Evolutionary conservation across 2,329 filamentous ascomycete species (phyloP).

Genomic region (Immersiporthe knoxdaviesiana): DNA sequence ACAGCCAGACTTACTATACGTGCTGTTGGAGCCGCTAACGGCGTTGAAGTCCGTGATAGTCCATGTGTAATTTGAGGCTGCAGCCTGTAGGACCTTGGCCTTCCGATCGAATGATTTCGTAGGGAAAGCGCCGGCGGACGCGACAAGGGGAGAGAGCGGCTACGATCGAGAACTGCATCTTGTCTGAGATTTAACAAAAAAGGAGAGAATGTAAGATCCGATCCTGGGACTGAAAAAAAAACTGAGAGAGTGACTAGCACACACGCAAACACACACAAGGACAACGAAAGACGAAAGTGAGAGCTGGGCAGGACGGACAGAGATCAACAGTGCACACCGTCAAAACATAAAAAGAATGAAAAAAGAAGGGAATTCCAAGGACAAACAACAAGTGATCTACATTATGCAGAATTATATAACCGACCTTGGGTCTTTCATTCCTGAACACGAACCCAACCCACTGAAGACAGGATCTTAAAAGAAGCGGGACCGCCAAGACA

Average conservation of each 20-base stretch:
- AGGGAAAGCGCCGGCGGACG: slow-evolving; percentile 15
- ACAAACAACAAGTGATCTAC: background rate
- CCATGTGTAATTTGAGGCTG: slow-evolving; percentile 23
- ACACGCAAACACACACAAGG: background rate
- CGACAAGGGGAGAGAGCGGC: slow-evolving; percentile 21
- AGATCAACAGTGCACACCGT: slow-evolving; percentile 3
- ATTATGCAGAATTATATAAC: background rate
- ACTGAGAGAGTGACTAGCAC: background rate
- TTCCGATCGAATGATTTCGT: background rate
- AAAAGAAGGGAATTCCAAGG: background rate
- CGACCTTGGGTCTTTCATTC: background rate
- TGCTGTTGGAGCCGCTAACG: slow-evolving; percentile 16
- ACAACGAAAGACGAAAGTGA: background rate
- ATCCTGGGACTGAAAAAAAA: background rate
- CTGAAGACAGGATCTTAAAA: background rate
- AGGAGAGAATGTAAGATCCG: background rate
- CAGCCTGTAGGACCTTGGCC: slow-evolving; percentile 10
- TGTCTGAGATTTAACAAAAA: background rate
- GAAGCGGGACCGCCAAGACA: slow-evolving; percentile 9
- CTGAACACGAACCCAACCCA: background rate
- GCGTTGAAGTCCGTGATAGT: slow-evolving; percentile 24
- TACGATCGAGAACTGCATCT: slow-evolving; percentile 25
- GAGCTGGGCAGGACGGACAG: background rate
- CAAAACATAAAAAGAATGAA: background rate
- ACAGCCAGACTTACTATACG: slow-evolving; percentile 19